These are phyloP conservation scores for Taiozyma sp. DNA, from an alignment of 1,139 yeast species.

Conservation along the genomic window DNA sequence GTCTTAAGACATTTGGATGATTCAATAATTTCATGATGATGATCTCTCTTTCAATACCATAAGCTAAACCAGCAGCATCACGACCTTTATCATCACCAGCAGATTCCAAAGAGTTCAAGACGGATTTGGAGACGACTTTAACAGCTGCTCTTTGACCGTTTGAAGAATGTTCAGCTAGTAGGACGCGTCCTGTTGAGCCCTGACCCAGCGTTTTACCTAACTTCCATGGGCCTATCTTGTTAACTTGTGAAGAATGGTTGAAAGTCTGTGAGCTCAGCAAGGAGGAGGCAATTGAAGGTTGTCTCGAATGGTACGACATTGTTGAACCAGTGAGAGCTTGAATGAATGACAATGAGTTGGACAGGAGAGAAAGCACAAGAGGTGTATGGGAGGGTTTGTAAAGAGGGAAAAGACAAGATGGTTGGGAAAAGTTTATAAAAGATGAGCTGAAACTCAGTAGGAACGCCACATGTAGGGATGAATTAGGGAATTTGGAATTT, in stretches of 20 bases:
- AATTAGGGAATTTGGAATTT: not conserved
- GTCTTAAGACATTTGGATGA: slow-evolving; percentile 70
- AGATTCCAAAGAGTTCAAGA: slow-evolving; percentile 33
- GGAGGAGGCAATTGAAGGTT: slow-evolving; percentile 28
- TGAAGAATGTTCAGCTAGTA: slow-evolving; percentile 62
- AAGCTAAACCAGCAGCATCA: slow-evolving; percentile 55
- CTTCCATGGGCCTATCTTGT: slow-evolving; percentile 72
- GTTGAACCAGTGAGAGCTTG: not conserved
- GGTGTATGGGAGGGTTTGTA: not conserved
- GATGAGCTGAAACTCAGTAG: not conserved
- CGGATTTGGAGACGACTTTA: slow-evolving; percentile 70
- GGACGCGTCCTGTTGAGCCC: slow-evolving; percentile 79
- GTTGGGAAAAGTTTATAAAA: not conserved
- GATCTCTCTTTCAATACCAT: slow-evolving; percentile 80
- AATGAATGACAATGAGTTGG: slow-evolving; percentile 6
- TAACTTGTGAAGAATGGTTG: slow-evolving; percentile 21
- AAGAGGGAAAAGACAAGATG: not conserved
- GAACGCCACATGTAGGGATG: not conserved
- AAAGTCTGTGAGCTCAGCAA: slow-evolving; percentile 26
- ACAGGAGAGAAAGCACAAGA: not conserved
- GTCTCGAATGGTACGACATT: slow-evolving; percentile 28
- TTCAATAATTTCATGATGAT: slow-evolving; percentile 76
- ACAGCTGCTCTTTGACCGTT: slow-evolving; percentile 80
- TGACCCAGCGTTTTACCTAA: slow-evolving; percentile 75
- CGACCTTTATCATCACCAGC: slow-evolving; percentile 33